A percentile compares a stretch with the other conserved stretches of the same genome.
Conservation (phyloP, 306 rosid genomes). For the Begonia fuchsioides region DNA sequence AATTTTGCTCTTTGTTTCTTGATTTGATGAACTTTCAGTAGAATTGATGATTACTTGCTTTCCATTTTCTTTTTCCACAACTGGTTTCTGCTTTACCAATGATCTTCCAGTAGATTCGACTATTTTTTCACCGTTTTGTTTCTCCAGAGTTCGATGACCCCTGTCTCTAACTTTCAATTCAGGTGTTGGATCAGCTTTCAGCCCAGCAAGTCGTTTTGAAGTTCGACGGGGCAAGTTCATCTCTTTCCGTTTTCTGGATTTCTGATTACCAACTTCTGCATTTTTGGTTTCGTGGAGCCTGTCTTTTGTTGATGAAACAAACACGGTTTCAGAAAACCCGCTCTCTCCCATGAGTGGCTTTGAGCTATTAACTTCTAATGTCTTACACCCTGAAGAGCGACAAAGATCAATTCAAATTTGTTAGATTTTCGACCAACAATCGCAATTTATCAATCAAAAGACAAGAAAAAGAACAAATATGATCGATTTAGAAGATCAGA, state of each 20-base stretch:
- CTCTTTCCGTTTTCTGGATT: constrained; percentile 26
- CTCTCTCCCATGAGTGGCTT: constrained; percentile 9
- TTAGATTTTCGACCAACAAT: too few species aligned
- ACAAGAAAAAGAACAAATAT: too few species aligned
- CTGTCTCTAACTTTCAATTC: constrained; percentile 33
- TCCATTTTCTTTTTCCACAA: too few species aligned
- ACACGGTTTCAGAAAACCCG: constrained; percentile 14
- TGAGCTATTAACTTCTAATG: too few species aligned
- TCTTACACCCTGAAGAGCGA: too few species aligned
- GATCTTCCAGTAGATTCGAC: constrained; percentile 9
- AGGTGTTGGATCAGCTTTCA: constrained; percentile 41
- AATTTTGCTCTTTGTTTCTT: constrained; percentile 12
- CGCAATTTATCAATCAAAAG: too few species aligned
- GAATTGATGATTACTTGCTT: too few species aligned
- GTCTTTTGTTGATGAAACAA: constrained; percentile 12
- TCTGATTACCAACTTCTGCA: neutral
- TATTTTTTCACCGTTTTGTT: constrained; percentile 20
- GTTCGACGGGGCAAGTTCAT: constrained; percentile 52
- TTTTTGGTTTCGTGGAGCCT: neutral
- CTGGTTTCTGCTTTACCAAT: too few species aligned
- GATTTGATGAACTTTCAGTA: neutral
- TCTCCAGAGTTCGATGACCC: constrained; percentile 19
- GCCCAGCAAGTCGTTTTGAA: constrained; percentile 88
- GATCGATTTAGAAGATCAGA: constrained; percentile 4
- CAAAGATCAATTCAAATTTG: too few species aligned